Evolutionary conservation across 1,284 basidiomycete species (phyloP).

Genomic region (Heterobasidion parviporum): DNA sequence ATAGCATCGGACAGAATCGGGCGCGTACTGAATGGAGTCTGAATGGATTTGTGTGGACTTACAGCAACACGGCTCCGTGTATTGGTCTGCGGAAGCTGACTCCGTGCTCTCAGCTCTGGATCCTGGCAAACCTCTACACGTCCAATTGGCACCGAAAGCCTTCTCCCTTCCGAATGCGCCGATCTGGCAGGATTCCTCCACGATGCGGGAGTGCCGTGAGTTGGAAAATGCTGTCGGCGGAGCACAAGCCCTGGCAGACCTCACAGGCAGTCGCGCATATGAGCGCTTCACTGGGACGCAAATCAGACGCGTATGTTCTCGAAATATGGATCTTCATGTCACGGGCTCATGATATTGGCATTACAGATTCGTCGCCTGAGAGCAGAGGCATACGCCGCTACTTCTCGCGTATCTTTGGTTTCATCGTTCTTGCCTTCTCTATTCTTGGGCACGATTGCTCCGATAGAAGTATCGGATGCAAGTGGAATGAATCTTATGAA

Average conservation of each 20-base stretch:
- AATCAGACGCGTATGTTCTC: slow-evolving; percentile 57
- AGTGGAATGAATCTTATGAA: slow-evolving; percentile 90
- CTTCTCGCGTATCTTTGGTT: slow-evolving; percentile 71
- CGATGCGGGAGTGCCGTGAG: slow-evolving; percentile 62
- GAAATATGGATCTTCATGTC: background rate
- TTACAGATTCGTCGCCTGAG: slow-evolving; percentile 49
- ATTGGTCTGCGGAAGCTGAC: slow-evolving; percentile 64
- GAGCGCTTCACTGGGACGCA: slow-evolving; percentile 86
- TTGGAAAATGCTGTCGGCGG: slow-evolving; percentile 67
- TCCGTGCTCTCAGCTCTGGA: slow-evolving; percentile 48
- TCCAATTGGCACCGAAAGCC: slow-evolving; percentile 49
- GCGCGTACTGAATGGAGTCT: slow-evolving; percentile 1
- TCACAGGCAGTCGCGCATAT: slow-evolving; percentile 81
- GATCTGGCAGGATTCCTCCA: slow-evolving; percentile 93
- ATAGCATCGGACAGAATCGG: background rate
- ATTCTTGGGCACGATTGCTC: slow-evolving; percentile 59
- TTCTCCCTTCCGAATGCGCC: slow-evolving; percentile 71
- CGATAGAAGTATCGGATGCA: slow-evolving; percentile 76
- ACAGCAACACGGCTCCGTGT: slow-evolving; percentile 89
- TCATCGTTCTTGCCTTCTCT: slow-evolving; percentile 81
- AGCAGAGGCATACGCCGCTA: slow-evolving; percentile 56
- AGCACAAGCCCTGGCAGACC: slow-evolving; percentile 58
- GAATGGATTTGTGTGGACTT: background rate
- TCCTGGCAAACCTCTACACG: slow-evolving; percentile 38
- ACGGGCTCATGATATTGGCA: background rate